Evolutionary conservation across 2,329 filamentous ascomycete genomes (phyloP).

Genomic region (Cladosporium sp.): DNA sequence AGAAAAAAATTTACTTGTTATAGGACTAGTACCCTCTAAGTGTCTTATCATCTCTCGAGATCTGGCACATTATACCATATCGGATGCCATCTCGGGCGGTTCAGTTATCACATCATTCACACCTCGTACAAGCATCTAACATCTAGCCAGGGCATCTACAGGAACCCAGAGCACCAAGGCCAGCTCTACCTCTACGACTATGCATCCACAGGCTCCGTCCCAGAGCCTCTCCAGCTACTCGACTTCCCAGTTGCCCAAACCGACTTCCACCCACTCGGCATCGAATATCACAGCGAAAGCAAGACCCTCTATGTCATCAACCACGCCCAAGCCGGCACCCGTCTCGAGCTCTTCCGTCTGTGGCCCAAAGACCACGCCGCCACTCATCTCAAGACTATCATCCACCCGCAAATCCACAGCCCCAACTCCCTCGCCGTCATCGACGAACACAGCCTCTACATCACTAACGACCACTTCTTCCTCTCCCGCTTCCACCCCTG

Average conservation of each 20-base stretch:
- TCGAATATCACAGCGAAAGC: slow-evolving; percentile 36
- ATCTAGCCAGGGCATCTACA: slow-evolving; percentile 33
- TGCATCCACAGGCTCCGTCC: slow-evolving; percentile 28
- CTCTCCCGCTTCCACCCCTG: slow-evolving; percentile 31
- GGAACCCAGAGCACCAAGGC: slow-evolving; percentile 29
- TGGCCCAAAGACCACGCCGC: slow-evolving; percentile 31
- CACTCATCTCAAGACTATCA: slow-evolving; percentile 37
- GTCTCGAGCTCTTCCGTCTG: slow-evolving; percentile 42
- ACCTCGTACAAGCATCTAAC: background rate
- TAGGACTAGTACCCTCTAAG: background rate
- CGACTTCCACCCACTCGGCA: slow-evolving; percentile 46
- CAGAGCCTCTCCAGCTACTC: slow-evolving; percentile 31
- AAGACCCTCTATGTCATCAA: slow-evolving; percentile 45
- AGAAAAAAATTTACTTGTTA: background rate
- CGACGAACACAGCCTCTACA: slow-evolving; percentile 37
- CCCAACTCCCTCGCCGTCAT: slow-evolving; percentile 46
- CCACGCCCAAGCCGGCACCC: slow-evolving; percentile 40
- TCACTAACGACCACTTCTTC: slow-evolving; percentile 49
- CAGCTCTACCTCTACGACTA: slow-evolving; percentile 47
- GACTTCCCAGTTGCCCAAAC: slow-evolving; percentile 30
- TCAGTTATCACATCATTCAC: background rate
- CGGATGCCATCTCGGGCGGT: background rate
- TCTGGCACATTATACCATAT: background rate
- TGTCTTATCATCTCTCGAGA: background rate
- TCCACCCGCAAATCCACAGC: slow-evolving; percentile 36